These are phyloP conservation scores for Hibiscus syriacus DNA, from an alignment of 345 rosid genomes.

Conservation along the genomic window DNA sequence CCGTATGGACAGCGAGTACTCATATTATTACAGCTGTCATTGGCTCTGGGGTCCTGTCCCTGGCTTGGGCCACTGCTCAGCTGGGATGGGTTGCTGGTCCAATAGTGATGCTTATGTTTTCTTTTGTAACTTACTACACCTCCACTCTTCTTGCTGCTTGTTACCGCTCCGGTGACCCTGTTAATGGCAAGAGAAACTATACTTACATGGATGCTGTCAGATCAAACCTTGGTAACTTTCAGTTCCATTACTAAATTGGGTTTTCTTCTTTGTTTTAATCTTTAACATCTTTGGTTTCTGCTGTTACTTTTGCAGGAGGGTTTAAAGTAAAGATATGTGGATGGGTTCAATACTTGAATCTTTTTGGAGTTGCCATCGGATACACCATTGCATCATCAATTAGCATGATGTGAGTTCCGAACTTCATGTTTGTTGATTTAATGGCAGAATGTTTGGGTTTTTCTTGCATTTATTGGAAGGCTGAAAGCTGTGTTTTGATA, in stretches of 20 bases:
- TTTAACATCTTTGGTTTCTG: not conserved
- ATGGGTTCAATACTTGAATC: conserved; percentile 51
- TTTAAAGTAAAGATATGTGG: conserved; percentile 56
- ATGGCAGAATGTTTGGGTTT: not conserved
- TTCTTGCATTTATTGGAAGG: not conserved
- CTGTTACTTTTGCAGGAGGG: conserved; percentile 40
- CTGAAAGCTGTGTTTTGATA: not conserved
- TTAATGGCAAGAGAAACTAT: conserved; percentile 43
- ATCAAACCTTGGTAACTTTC: conserved; percentile 24
- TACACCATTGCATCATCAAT: conserved; percentile 62
- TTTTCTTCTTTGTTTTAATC: not conserved
- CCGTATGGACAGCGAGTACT: conserved; percentile 37
- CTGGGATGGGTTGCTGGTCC: conserved; percentile 49
- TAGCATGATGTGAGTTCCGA: conserved; percentile 24
- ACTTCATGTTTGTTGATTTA: not conserved
- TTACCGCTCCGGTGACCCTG: conserved; percentile 44
- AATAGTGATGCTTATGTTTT: conserved; percentile 27
- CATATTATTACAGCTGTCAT: conserved; percentile 46
- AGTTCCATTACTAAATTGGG: not conserved
- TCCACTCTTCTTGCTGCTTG: conserved; percentile 45
- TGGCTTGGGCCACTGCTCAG: conserved; percentile 47
- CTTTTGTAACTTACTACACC: conserved; percentile 37
- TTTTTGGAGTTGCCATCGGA: conserved; percentile 70
- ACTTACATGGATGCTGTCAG: conserved; percentile 58
- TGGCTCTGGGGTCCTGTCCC: conserved; percentile 41